Evolutionary conservation across 1,139 yeast genomes (phyloP).

Genomic region (Suhomyces bolitotheri): DNA sequence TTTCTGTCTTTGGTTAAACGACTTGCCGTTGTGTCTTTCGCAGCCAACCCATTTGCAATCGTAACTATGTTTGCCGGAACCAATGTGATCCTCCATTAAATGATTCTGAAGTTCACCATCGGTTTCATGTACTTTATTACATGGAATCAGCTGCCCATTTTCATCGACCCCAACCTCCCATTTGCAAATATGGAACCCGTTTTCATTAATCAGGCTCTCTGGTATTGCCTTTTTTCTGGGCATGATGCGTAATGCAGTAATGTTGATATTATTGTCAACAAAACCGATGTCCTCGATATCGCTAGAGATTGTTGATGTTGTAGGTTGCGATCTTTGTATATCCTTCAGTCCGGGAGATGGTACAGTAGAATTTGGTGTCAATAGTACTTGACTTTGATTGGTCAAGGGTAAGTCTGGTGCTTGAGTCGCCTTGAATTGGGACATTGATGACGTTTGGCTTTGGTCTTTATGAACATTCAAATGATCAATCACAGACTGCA

Average conservation of each 20-base stretch:
- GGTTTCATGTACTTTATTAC: slow-evolving; percentile 49
- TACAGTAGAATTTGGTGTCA: slow-evolving; percentile 19
- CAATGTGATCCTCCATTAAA: slow-evolving; percentile 64
- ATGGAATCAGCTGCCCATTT: slow-evolving; percentile 39
- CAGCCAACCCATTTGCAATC: slow-evolving; percentile 80
- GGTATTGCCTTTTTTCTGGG: slow-evolving; percentile 26
- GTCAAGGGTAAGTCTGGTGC: slow-evolving; percentile 9
- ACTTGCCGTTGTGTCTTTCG: slow-evolving; percentile 56
- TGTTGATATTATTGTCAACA: slow-evolving; percentile 20
- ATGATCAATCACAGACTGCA: slow-evolving; percentile 59
- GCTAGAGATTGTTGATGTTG: neutral
- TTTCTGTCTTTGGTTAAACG: slow-evolving; percentile 83
- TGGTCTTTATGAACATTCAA: slow-evolving; percentile 51
- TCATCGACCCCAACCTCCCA: slow-evolving; percentile 44
- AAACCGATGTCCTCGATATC: neutral
- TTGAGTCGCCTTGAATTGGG: neutral
- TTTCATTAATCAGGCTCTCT: slow-evolving; percentile 12
- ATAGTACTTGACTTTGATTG: slow-evolving; percentile 11
- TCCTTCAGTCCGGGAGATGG: slow-evolving; percentile 7
- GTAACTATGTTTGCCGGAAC: slow-evolving; percentile 70
- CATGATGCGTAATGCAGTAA: slow-evolving; percentile 37
- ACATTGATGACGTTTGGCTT: slow-evolving; percentile 7
- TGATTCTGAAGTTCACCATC: slow-evolving; percentile 72
- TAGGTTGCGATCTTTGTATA: neutral
- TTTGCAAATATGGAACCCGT: slow-evolving; percentile 39